Evolutionary conservation across 1,139 yeast species (phyloP), one percentile per base, ranked within the genome.

Genomic region (Geotrichum bryndzae): DNA sequence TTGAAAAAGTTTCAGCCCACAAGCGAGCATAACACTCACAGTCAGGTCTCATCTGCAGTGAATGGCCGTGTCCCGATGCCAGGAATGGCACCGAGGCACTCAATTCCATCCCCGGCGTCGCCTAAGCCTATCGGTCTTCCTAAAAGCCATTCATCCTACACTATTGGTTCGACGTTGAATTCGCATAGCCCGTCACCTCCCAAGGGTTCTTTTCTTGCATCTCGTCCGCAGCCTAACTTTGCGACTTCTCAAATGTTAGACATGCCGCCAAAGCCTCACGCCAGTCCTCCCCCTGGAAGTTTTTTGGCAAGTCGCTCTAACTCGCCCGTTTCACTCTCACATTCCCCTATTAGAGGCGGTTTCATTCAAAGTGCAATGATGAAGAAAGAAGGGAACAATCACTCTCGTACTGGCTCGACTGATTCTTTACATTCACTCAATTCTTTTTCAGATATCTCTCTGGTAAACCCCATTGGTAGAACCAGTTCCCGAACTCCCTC

Each of bases 301-400:
- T 63, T 63, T 31, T 54, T 63, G 45, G 63, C 65, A 1, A 53
- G 59, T 18, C 51, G 65, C n/a, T 59, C 64, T 18, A 35, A 59
- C 27, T 52, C 59, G 3, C 58, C 63, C 5, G 51, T 60, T 22
- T 56, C 58, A 7, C 41, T 65, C 33, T 33, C 62, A 3, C 59
- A 66, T 33, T 66, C 70, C 18, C 73, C 73, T 2, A 62, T 67
- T 2, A 56, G 68, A 53, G 73, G 70, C 13, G 69, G 72, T 22
- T 72, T 72, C 61, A 68, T 72, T 13, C 72, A 70, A 46, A 70
- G 73, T 46, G 74, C 74, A 25, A 64, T 72, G 68, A 63, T 70
- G 31, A 69, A 66, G 54, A 66, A 72, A 15, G 73, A 69, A 53
- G 66, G 66, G 15, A 68, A 68, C 2, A 15, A 66, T 15, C 38